Evolutionary conservation across 768 basidiomycete species (phyloP).

Genomic region (Hypholoma fasciculare): DNA sequence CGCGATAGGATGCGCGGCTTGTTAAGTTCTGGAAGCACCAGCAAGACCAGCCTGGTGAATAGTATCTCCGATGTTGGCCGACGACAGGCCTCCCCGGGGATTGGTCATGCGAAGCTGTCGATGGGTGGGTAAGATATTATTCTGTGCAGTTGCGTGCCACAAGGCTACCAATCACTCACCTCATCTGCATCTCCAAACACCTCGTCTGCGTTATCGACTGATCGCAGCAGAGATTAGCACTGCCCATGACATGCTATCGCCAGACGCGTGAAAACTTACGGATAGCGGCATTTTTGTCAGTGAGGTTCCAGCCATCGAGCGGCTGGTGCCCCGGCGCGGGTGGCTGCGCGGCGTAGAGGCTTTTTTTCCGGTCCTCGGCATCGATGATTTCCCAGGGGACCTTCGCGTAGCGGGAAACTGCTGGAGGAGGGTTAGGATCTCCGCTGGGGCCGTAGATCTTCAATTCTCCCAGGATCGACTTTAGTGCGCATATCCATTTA

Average conservation of each 20-base stretch:
- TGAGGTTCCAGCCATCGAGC: conserved; percentile 47
- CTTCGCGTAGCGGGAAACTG: conserved; percentile 60
- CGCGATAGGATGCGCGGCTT: conserved; percentile 12
- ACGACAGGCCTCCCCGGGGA: conserved; percentile 29
- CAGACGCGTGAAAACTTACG: conserved; percentile 30
- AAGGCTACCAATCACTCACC: conserved; percentile 13
- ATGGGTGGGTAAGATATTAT: conserved; percentile 5
- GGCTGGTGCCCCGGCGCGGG: conserved; percentile 27
- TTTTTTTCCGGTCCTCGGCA: conserved; percentile 36
- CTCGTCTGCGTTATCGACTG: conserved; percentile 41
- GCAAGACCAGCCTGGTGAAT: conserved; percentile 11
- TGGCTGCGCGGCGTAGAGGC: conserved; percentile 20
- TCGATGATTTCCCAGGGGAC: conserved; percentile 72
- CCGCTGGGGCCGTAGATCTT: conserved; percentile 70
- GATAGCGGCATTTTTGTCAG: conserved; percentile 51
- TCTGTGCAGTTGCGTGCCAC: neutral
- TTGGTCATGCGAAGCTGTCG: conserved; percentile 33
- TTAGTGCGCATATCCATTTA: conserved; percentile 91
- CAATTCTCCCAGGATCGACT: conserved; percentile 64
- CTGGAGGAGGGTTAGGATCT: conserved; percentile 53
- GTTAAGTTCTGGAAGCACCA: conserved; percentile 10
- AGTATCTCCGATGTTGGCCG: conserved; percentile 14
- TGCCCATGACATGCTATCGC: neutral
- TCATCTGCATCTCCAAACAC: conserved; percentile 42
- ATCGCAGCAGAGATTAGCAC: conserved; percentile 8